Evolutionary conservation across 495 filamentous ascomycete genomes (phyloP).

Genomic region (Oleoguttula mirabilis): DNA sequence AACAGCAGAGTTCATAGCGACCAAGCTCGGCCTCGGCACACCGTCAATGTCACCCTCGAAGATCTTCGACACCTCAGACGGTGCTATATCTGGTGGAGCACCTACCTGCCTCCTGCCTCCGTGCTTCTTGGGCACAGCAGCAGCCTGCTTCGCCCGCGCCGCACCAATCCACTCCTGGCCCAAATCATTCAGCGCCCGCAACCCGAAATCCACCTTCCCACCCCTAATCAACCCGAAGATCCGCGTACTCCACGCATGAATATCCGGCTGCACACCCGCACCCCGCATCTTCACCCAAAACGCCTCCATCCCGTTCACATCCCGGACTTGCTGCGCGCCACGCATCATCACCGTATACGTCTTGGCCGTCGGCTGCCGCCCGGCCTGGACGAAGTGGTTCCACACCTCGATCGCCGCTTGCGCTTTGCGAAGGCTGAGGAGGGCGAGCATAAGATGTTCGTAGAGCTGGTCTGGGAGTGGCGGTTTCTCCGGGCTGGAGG

Average conservation of each 20-base stretch:
- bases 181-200: slow-evolving; percentile 51
- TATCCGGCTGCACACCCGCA: slow-evolving; percentile 44
- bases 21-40: slow-evolving; percentile 43
- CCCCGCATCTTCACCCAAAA: slow-evolving; percentile 47
- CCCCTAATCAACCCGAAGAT: slow-evolving; percentile 47
- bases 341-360: slow-evolving; percentile 55
- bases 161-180: slow-evolving; percentile 38
- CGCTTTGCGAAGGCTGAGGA: slow-evolving; percentile 37
- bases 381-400: slow-evolving; percentile 43
- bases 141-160: not conserved
- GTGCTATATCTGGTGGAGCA: not conserved
- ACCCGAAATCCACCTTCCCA: slow-evolving; percentile 33
- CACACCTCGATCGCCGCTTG: slow-evolving; percentile 45
- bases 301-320: slow-evolving; percentile 38
- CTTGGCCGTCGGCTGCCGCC: slow-evolving; percentile 38
- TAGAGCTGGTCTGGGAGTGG: slow-evolving; percentile 26
- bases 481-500: not conserved
- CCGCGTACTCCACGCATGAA: slow-evolving; percentile 46
- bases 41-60: slow-evolving; percentile 26
- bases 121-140: slow-evolving; percentile 1
- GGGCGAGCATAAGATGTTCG: slow-evolving; percentile 42
- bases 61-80: slow-evolving; percentile 2
- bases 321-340: slow-evolving; percentile 40
- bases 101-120: not conserved
- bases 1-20: slow-evolving; percentile 51